phyloP scores from a whole-genome alignment of 1,284 basidiomycete species.

The Gymnopus androsaceus region DNA sequence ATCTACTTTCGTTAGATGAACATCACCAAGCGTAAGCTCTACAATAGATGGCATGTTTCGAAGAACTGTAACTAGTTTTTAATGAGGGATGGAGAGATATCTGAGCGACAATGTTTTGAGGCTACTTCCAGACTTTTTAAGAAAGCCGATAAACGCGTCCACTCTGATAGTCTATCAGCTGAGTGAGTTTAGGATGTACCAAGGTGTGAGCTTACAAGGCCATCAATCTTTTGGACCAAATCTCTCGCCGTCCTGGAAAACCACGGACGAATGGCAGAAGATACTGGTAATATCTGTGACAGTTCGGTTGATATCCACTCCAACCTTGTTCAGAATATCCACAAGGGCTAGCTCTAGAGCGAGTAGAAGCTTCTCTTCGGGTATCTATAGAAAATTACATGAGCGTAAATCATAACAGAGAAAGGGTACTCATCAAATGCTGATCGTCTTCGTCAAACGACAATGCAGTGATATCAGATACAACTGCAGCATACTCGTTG shows the following conservation, averaged over 20 bases:
- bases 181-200: neutral
- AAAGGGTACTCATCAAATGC: slow-evolving; percentile 65
- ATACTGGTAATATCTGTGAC: slow-evolving; percentile 85
- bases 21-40: too few relatives aligned
- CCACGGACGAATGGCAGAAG: slow-evolving; percentile 92
- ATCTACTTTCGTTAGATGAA: too few relatives aligned
- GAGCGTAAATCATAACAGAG: slow-evolving; percentile 15
- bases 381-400: slow-evolving; percentile 52
- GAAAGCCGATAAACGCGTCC: too few relatives aligned
- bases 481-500: slow-evolving; percentile 90
- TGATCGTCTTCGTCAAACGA: slow-evolving; percentile 85
- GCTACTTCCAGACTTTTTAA: too few relatives aligned
- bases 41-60: too few relatives aligned
- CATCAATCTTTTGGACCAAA: slow-evolving; percentile 80
- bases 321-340: slow-evolving; percentile 88
- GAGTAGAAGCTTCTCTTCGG: slow-evolving; percentile 80
- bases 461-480: slow-evolving; percentile 79
- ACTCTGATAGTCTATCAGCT: slow-evolving; percentile 49
- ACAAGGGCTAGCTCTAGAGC: slow-evolving; percentile 89
- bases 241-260: slow-evolving; percentile 89
- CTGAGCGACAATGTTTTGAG: too few relatives aligned
- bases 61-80: too few relatives aligned
- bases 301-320: slow-evolving; percentile 94
- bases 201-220: slow-evolving; percentile 52
- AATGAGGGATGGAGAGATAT: too few relatives aligned